Evolutionary conservation across 2,329 filamentous ascomycete species (phyloP), one percentile per base, ranked within the genome.

Genomic region (Leptographium radiaticola): DNA sequence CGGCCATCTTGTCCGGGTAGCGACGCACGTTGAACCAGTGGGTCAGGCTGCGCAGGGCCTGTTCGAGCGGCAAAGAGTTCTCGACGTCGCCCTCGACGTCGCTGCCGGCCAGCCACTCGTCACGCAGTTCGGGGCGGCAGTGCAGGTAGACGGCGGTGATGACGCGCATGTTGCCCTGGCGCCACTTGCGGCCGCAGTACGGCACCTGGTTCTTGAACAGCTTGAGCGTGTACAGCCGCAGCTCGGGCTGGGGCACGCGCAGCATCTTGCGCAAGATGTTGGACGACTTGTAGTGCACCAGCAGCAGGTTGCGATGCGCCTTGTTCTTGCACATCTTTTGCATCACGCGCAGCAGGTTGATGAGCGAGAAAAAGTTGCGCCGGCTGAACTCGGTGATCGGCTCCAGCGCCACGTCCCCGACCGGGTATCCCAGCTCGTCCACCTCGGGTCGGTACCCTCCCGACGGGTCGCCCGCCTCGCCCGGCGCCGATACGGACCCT

Each of bases 121-220:
- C 93, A 34, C 91, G 79, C 47, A 98, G 75, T 67, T 97, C 91
- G 0, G 91, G 91, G 9, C 89, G 79, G 64, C 91, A 95, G 70
- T 95, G 88, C 49, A 98, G 75, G 68, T 96, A 98, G 1, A 98
- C 88, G 4, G 90, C 89, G 0, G 93, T 98, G 65, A 98, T 98
- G 64, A 97, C 90, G 53, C 91, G 87, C 93, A 98, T 98, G 68
- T 98, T 97, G 61, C 83, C 84, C 71, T 97, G 93, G 15, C 93
- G 84, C 93, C 93, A 98, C 71, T 98, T 98, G 45, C 93, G 84
- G 25, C 93, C 91, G 68, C 91, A 97, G 73, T 95, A 98, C 1
- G 93, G 93, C 6, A 98, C 93, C 68, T 98, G 93, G 57, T 89
- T 93, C 70, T 98, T 98, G 82, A 97, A 97, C 0, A 98, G 78